phyloP scores from a whole-genome alignment of 164 flowering plant genomes.

The Macadamia integrifolia region DNA sequence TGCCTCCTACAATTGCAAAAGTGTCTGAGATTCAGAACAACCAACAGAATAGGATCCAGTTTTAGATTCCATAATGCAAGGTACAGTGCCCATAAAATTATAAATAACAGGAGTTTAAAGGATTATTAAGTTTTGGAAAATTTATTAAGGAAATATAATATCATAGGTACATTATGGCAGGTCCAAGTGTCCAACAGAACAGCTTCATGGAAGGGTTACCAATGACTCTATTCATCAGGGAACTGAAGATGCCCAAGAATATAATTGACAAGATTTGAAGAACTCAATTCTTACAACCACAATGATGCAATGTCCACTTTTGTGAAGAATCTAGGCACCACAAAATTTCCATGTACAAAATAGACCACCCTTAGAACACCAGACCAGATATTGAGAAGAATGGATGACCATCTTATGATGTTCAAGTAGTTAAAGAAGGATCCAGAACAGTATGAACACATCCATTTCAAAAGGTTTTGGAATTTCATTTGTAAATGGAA shows the following conservation, averaged over 20 bases:
- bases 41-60: neutral
- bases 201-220: neutral
- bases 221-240: neutral
- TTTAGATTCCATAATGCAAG: neutral
- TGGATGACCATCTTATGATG: too few species aligned
- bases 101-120: neutral
- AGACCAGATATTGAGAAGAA: too few species aligned
- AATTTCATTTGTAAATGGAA: too few species aligned
- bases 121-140: neutral
- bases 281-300: too few species aligned
- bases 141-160: neutral
- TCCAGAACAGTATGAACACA: neutral
- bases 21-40: neutral
- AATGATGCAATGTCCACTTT: too few species aligned
- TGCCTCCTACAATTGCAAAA: slow-evolving; percentile 62
- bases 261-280: too few species aligned
- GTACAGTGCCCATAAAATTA: neutral
- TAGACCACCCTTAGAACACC: too few species aligned
- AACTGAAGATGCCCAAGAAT: too few species aligned
- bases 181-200: neutral
- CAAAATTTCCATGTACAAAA: too few species aligned
- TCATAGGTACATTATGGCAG: neutral
- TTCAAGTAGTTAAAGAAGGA: too few species aligned
- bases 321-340: too few species aligned
- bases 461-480: neutral